Evolutionary conservation across 2,329 filamentous ascomycete species (phyloP), one percentile per base, ranked within the genome.

Genomic region (Fusarium chaquense): DNA sequence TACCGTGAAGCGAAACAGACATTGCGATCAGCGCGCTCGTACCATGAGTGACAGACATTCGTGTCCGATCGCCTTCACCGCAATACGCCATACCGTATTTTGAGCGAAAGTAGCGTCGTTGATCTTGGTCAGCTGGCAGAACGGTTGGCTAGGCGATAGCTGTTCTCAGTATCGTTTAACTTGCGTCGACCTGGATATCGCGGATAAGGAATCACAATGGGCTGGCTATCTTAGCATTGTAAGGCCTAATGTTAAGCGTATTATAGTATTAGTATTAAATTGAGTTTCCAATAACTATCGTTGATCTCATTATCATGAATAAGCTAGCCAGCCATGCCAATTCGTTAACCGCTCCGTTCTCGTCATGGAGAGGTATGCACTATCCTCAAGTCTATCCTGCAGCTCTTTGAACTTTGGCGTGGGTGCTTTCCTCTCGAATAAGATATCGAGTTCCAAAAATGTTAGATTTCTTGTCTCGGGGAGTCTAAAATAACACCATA

Each of bases 351-450:
- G 61, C 20, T 74, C 69, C 13, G 62, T 55, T 38, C 61, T 57
- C 18, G 69, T 63, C 38, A 56, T 64, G 10, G 69, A 67, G 26
- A 71, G 40, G 53, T 74, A 74, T 4, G 72, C 65, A 15, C 69
- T 67, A 20, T 71, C 55, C 13, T 63, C 57, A 7, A 74, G 62
- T 28, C 70, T 67, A 50, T 69, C 70, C 53, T 72, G 72, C n/a
- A 74, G 60, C 35, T 69, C 57, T 11, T 62, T 66, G 69, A 89
- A 76, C 58, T 75, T 71, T 10, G 60, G 54, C 0, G 76, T 76
- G 9, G 73, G 65, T 12, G 76, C 69, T 28, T 59, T 69, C 38
- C 65, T 69, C 43, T 77, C 76, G 33, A 77, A 77, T 3, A 77
- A 59, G 18, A 77, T 71, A 52, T 76, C 75, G 5, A 77, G 45